phyloP scores from a whole-genome alignment of 768 basidiomycete species.

The Phaffia tasmanica region DNA sequence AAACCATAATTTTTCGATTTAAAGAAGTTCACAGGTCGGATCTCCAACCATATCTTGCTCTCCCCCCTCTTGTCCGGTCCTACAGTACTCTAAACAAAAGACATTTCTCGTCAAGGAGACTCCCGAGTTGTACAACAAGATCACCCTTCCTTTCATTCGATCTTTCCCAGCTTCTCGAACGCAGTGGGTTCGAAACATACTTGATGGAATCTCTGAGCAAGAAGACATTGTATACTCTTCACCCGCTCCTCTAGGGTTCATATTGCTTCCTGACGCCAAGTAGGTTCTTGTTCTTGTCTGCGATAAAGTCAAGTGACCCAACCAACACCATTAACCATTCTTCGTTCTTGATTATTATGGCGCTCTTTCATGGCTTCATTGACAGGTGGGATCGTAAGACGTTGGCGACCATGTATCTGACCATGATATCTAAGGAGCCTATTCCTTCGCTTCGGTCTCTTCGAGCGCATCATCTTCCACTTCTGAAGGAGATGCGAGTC shows the following conservation, averaged over 20 bases:
- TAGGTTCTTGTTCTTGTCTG: background rate
- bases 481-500: conserved; percentile 56
- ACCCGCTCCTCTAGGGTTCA: conserved; percentile 43
- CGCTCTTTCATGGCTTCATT: background rate
- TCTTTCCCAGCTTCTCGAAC: conserved; percentile 65
- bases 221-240: conserved; percentile 8
- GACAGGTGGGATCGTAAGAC: conserved; percentile 78
- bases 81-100: conserved; percentile 67
- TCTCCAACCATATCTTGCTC: background rate
- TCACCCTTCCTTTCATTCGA: conserved; percentile 69
- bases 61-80: background rate
- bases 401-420: conserved; percentile 67
- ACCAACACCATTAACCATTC: background rate
- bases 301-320: background rate
- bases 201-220: conserved; percentile 39
- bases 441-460: conserved; percentile 72
- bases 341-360: too few species aligned
- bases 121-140: conserved; percentile 55
- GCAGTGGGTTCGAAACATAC: conserved; percentile 78
- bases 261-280: conserved; percentile 75
- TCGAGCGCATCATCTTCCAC: conserved; percentile 48
- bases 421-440: conserved; percentile 57
- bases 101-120: conserved; percentile 70
- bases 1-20: background rate
- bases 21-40: background rate